Base-by-base conservation (phyloP, 78 protist species). In the Planoprotostelium fungivorum region DNA sequence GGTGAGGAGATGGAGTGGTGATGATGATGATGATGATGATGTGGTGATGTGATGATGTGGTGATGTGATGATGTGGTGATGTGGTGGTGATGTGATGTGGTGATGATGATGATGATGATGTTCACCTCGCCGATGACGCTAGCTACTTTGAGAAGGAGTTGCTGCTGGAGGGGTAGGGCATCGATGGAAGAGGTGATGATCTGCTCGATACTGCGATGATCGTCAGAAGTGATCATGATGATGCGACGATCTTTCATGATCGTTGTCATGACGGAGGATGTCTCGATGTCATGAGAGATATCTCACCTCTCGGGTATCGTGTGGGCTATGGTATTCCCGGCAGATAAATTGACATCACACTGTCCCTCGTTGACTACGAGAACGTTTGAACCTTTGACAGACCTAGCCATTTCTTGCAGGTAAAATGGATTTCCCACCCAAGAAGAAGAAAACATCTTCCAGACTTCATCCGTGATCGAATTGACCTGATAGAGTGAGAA, bases 171-270 rank as follows among this genome's bases (percentile, higher is more conserved):
- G 16, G 93, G 63, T 34, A 93, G 87, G 28, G 93, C 31, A 90
- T 93, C 95, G 34, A 93, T 87, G 84, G 92, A 86, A 63, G 91
- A 89, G 1, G 95, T 93, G 35, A 93, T 93, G 73, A 51, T 51
- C 73, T 51, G 73, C 16, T 51, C 73, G 16, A 51, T 51, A 51
- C 73, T 51, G 16, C 73, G 16, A 51, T 25, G 31, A 51, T n/a
- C n/a, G n/a, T n/a, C n/a, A n/a, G n/a, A n/a, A n/a, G n/a, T n/a
- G n/a, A n/a, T n/a, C n/a, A n/a, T n/a, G n/a, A n/a, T n/a, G n/a
- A n/a, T n/a, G n/a, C n/a, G n/a, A n/a, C n/a, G n/a, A n/a, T n/a
- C n/a, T n/a, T n/a, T n/a, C n/a, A n/a, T n/a, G n/a, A n/a, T n/a
- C n/a, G n/a, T n/a, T n/a, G n/a, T n/a, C n/a, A n/a, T n/a, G n/a